Conservation (phyloP, 2,329 filamentous ascomycete genomes). For the Colletotrichum cereale region DNA sequence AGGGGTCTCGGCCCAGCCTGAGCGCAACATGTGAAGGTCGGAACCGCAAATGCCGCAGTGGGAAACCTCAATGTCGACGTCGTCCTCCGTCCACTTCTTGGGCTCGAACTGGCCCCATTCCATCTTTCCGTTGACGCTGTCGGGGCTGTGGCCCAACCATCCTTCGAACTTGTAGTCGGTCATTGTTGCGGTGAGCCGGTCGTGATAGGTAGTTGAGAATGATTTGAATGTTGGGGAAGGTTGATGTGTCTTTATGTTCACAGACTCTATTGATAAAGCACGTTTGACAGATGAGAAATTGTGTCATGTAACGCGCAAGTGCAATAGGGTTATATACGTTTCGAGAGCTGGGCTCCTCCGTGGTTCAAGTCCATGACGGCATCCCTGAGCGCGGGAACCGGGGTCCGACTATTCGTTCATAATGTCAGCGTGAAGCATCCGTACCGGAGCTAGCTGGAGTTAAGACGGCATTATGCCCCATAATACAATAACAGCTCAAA, state of each 20-base stretch:
- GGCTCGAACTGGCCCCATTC: conserved; percentile 68
- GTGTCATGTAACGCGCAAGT: background rate
- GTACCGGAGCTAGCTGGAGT: conserved; percentile 34
- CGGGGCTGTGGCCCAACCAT: conserved; percentile 60
- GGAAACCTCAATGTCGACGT: conserved; percentile 74
- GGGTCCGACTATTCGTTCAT: conserved; percentile 1
- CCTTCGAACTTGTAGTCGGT: conserved; percentile 62
- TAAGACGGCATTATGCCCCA: conserved; percentile 26
- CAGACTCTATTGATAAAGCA: background rate
- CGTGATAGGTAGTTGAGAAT: background rate
- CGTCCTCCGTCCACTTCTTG: conserved; percentile 75
- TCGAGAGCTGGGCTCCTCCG: background rate
- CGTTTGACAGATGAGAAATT: background rate
- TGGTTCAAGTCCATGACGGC: conserved; percentile 31
- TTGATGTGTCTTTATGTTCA: background rate
- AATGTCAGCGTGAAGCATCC: conserved; percentile 26
- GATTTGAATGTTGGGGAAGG: no score
- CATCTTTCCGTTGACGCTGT: conserved; percentile 64
- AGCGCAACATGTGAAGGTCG: conserved; percentile 70
- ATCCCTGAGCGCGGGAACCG: conserved; percentile 18
- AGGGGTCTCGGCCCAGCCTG: conserved; percentile 61
- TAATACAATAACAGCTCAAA: background rate
- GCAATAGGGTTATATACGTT: conserved; percentile 16
- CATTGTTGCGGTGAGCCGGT: conserved; percentile 43
- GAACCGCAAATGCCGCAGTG: conserved; percentile 77